These are phyloP conservation scores for Gossypium thurberi DNA, from an alignment of 345 rosid species.

Conservation along the genomic window DNA sequence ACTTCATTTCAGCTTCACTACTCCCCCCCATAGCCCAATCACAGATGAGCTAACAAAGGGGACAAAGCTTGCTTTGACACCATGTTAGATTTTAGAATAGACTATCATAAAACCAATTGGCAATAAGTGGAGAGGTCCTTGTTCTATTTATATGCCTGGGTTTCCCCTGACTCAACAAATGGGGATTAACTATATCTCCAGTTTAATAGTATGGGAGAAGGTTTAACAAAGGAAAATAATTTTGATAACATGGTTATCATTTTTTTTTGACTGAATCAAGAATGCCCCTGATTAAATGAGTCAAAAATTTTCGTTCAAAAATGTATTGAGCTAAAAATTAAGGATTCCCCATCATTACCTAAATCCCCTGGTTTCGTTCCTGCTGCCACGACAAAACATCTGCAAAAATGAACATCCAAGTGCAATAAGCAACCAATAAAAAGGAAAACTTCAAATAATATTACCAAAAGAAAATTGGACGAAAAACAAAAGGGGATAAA, in stretches of 20 bases:
- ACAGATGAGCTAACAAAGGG: not conserved
- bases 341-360: slow-evolving; percentile 41
- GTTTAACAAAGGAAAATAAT: not conserved
- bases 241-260: not conserved
- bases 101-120: not conserved
- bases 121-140: not conserved
- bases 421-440: slow-evolving; percentile 11
- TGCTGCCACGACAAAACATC: slow-evolving; percentile 98
- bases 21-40: not conserved
- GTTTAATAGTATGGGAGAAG: not conserved
- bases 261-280: not conserved
- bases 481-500: not conserved
- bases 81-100: not conserved
- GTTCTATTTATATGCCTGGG: not conserved
- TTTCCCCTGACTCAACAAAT: not conserved
- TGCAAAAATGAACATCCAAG: slow-evolving; percentile 28
- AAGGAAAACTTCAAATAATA: not conserved
- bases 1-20: not conserved
- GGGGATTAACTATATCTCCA: not conserved
- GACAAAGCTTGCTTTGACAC: not conserved
- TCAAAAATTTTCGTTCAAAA: not conserved
- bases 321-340: not conserved
- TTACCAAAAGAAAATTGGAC: not conserved
- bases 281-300: not conserved
- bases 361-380: slow-evolving; percentile 88